Base-by-base conservation (phyloP, 2,329 filamentous ascomycete species). In the Penicillium sp. region DNA sequence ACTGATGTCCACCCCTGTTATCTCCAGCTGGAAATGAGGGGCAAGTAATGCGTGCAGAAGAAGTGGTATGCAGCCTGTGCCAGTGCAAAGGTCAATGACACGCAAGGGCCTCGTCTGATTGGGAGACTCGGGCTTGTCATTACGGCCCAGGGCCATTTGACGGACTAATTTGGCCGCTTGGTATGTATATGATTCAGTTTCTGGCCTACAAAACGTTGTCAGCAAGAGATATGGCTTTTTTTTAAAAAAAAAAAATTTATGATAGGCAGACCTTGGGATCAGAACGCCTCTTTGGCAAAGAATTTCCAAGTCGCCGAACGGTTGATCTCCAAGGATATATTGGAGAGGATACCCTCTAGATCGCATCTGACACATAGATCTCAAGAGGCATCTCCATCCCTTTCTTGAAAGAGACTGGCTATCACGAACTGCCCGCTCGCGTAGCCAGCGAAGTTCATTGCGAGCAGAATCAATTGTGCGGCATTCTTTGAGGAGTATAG, bases 51-150 rank as follows among this genome's bases (percentile, higher is more conserved):
- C 79, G 61, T 89, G 85, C 7, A 96, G 80, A 3, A 91, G 83
- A 9, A 97, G 82, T 0, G 91, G 84, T 61, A 97, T 96, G 75
- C 93, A 97, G 5, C 94, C 94, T 6, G 90, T 91, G 10, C 94
- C 94, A 0, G 91, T 93, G 74, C 94, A 97, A 31, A 97, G 80
- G 73, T 99, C 94, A 9, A 97, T 74, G 41, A 97, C 79, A 13
- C 81, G 82, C 13, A 96, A 66, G 17, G 68, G 60, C 65, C 65
- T 62, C 21, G 19, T 19, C 33, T 29, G 29, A 7, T 27, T 33
- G 9, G 44, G 10, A 35, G 50, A 45, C 8, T 47, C 19, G 9
- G 29, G 31, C 5, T 52, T 39, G 23, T 33, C 35, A 17, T 7
- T 42, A 38, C 8, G 35, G 35, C 33, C 53, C n/a, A 36, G 27